Evolutionary conservation across 805 yeast genomes (phyloP).

Genomic region (Candida mattraensis): DNA sequence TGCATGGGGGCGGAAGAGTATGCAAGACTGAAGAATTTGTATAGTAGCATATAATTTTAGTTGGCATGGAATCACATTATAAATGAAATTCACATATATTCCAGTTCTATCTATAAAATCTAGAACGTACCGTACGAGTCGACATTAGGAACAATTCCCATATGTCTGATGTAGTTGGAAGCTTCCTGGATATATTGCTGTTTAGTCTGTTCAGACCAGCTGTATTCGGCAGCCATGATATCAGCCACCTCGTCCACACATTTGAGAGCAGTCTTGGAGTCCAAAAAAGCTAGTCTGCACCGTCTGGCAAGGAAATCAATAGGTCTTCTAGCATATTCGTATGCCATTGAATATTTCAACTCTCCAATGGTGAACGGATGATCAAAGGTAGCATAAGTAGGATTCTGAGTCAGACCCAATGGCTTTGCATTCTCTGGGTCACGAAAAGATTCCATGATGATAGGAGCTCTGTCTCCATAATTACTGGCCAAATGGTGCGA

Average conservation of each 20-base stretch:
- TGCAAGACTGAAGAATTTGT: constrained; percentile 40
- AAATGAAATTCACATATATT: constrained; percentile 1
- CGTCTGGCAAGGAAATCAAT: constrained; percentile 90
- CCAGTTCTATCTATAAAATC: neutral
- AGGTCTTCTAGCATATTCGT: constrained; percentile 88
- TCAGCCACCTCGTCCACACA: constrained; percentile 85
- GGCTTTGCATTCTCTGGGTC: constrained; percentile 62
- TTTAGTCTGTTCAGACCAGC: constrained; percentile 67
- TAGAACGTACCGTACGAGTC: constrained; percentile 25
- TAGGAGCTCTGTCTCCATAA: constrained; percentile 88
- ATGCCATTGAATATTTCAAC: constrained; percentile 72
- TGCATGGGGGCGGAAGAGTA: constrained; percentile 46
- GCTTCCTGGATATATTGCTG: constrained; percentile 52
- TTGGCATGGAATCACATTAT: constrained; percentile 2
- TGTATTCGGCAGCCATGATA: constrained; percentile 75
- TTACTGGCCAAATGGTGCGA: constrained; percentile 82
- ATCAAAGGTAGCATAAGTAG: constrained; percentile 51
- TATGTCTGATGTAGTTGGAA: constrained; percentile 57
- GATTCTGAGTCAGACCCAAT: constrained; percentile 43
- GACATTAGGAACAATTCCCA: constrained; percentile 45
- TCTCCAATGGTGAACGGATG: constrained; percentile 93
- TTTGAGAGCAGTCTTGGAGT: constrained; percentile 76
- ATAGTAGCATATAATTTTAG: constrained; percentile 28
- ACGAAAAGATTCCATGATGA: constrained; percentile 60
- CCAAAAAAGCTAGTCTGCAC: constrained; percentile 88